A percentile compares a stretch with the other conserved stretches of the same genome.
Conservation (phyloP, 495 filamentous ascomycete genomes). For the Alectoria sarmentosa region DNA sequence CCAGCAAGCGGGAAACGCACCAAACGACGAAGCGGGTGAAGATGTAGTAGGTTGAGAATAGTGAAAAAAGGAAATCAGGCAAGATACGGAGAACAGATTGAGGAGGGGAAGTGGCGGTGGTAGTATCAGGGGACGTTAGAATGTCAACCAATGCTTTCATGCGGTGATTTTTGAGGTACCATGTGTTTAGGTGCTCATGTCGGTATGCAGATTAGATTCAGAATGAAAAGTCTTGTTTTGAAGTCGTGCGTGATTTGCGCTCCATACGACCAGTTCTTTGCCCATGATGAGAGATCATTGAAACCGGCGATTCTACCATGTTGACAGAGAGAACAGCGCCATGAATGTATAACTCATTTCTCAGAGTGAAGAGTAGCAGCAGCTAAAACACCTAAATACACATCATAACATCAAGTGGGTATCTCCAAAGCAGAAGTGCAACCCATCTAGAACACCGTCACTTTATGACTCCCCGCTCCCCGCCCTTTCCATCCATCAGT, state of each 20-base stretch:
- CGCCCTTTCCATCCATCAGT: neutral
- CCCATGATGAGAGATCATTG: too few relatives aligned
- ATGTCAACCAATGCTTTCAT: constrained; percentile 8
- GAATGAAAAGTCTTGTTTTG: constrained; percentile 14
- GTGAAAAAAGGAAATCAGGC: neutral
- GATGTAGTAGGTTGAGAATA: neutral
- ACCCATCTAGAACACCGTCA: neutral
- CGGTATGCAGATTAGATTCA: constrained; percentile 10
- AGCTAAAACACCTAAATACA: neutral
- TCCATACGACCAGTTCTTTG: too few relatives aligned
- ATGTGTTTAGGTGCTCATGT: neutral
- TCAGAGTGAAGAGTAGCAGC: constrained; percentile 6
- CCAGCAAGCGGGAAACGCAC: neutral
- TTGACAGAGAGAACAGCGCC: too few relatives aligned
- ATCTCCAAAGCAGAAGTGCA: constrained; percentile 2
- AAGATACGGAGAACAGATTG: too few relatives aligned
- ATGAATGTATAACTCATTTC: neutral
- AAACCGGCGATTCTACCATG: too few relatives aligned
- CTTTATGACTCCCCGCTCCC: neutral
- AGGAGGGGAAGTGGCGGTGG: neutral
- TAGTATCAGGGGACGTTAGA: constrained; percentile 3
- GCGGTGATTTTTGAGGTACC: neutral
- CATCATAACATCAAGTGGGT: constrained; percentile 7
- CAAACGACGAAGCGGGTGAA: neutral
- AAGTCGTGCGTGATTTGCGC: too few relatives aligned